Evolutionary conservation across 2,329 filamentous ascomycete genomes (phyloP).

Genomic region (Tolypocladium cylindrosporum): DNA sequence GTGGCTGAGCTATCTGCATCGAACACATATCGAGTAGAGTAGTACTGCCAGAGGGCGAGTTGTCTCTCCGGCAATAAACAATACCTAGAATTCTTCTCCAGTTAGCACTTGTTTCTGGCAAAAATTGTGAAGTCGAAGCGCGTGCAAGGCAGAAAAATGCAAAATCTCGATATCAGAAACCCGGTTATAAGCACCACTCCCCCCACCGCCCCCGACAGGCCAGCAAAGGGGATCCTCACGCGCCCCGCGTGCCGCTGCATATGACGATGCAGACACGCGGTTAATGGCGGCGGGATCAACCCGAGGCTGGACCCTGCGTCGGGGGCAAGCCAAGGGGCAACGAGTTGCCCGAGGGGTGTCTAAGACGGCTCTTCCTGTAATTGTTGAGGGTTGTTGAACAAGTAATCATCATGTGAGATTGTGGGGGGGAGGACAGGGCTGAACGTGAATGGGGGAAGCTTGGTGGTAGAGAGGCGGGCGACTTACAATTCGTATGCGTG

Average conservation of each 20-base stretch:
- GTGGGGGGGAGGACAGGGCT: neutral
- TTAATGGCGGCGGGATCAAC: slow-evolving; percentile 8
- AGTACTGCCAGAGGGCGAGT: neutral
- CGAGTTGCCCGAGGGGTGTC: slow-evolving; percentile 20
- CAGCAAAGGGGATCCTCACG: slow-evolving; percentile 10
- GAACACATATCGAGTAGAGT: neutral
- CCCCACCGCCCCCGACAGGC: slow-evolving; percentile 22
- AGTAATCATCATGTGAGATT: slow-evolving; percentile 29
- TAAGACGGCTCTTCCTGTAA: slow-evolving; percentile 39
- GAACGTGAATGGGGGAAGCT: neutral
- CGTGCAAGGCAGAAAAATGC: neutral
- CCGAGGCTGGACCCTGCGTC: neutral
- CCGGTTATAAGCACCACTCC: slow-evolving; percentile 35
- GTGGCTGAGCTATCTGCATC: slow-evolving; percentile 9
- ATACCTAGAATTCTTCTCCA: neutral
- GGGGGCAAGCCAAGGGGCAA: slow-evolving; percentile 9
- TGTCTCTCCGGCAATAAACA: neutral
- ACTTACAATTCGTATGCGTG: neutral
- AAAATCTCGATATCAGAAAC: slow-evolving; percentile 31
- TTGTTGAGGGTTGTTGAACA: slow-evolving; percentile 26
- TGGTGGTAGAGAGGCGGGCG: neutral
- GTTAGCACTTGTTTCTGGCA: slow-evolving; percentile 2
- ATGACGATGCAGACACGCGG: slow-evolving; percentile 21
- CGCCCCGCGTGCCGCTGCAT: slow-evolving; percentile 13
- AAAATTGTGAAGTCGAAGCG: neutral